Percentiles rank a stretch among this genome's conserved stretches.
phyloP scores from a whole-genome alignment of 495 filamentous ascomycete species.

The Terfezia boudieri region DNA sequence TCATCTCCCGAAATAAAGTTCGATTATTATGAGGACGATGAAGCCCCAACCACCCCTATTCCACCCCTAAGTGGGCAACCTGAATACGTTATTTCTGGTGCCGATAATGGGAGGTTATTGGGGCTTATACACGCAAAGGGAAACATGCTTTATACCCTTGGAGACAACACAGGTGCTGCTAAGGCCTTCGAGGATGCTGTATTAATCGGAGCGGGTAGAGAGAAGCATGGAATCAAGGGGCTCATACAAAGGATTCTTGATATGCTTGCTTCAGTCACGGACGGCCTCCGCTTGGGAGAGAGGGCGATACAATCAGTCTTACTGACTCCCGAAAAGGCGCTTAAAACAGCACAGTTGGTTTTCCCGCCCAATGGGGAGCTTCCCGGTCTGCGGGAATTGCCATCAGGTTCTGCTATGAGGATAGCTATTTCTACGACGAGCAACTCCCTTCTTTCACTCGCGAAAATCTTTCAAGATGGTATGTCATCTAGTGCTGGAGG shows the following conservation, averaged over 20 bases:
- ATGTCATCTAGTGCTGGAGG: constrained; percentile 56
- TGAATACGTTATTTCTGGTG: constrained; percentile 59
- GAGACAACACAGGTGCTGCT: constrained; percentile 63
- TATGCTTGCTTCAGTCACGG: constrained; percentile 34
- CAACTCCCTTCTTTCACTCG: constrained; percentile 82
- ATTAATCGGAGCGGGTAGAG: constrained; percentile 58
- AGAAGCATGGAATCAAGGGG: constrained; percentile 47
- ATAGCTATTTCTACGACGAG: constrained; percentile 83
- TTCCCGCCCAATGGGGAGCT: constrained; percentile 56
- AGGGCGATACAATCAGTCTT: constrained; percentile 40
- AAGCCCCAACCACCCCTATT: constrained; percentile 12
- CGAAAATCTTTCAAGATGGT: constrained; percentile 98
- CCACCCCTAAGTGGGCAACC: constrained; percentile 18
- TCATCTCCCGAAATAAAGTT: constrained; percentile 8
- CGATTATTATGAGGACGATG: constrained; percentile 28
- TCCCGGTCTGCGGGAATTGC: constrained; percentile 58
- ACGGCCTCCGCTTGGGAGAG: constrained; percentile 10
- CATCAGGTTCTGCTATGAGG: constrained; percentile 47
- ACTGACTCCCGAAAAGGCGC: constrained; percentile 60
- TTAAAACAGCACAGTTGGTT: constrained; percentile 63
- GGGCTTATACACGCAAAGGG: constrained; percentile 89
- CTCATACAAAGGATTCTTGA: constrained; percentile 63
- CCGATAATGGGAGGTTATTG: constrained; percentile 83
- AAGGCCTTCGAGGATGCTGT: constrained; percentile 91
- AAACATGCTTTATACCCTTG: constrained; percentile 88